A percentile compares a stretch with the other conserved stretches of the same genome.
phyloP scores from a whole-genome alignment of 2,329 filamentous ascomycete species.

The Lachnellula subtilissima region DNA sequence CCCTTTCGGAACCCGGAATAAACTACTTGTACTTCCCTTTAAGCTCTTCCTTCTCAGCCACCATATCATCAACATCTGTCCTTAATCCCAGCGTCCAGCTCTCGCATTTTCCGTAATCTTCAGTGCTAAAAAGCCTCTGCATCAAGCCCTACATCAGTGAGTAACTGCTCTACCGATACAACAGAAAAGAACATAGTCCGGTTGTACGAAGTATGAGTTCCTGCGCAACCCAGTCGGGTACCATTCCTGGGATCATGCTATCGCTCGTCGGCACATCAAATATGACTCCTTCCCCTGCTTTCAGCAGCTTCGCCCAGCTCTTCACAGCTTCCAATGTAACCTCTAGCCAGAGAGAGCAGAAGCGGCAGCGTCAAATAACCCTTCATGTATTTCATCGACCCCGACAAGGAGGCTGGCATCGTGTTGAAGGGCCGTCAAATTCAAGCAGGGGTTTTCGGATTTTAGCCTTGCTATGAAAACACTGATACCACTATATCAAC shows the following conservation, averaged over 20 bases:
- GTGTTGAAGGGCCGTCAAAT: slow-evolving; percentile 8
- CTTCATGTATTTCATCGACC: slow-evolving; percentile 6
- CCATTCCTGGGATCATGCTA: slow-evolving; percentile 7
- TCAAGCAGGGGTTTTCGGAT: slow-evolving; percentile 4
- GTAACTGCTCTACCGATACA: slow-evolving; percentile 4
- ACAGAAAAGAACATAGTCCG: slow-evolving; percentile 2
- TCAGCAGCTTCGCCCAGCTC: slow-evolving; percentile 15
- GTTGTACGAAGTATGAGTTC: slow-evolving; percentile 5
- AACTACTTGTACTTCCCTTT: slow-evolving; percentile 10
- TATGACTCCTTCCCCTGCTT: slow-evolving; percentile 13
- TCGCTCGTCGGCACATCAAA: slow-evolving; percentile 12
- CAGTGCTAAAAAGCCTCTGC: slow-evolving; percentile 4
- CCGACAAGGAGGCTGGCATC: slow-evolving; percentile 10
- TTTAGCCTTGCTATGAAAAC: slow-evolving; percentile 10
- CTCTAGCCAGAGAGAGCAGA: slow-evolving; percentile 7
- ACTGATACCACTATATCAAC: slow-evolving; percentile 13
- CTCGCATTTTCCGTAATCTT: slow-evolving; percentile 4
- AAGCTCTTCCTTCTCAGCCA: slow-evolving; percentile 2
- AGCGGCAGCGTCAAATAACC: slow-evolving; percentile 8
- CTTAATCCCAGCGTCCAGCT: slow-evolving; percentile 4
- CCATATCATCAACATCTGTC: slow-evolving; percentile 10
- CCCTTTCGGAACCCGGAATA: background rate
- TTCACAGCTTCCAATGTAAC: slow-evolving; percentile 9
- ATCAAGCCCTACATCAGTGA: slow-evolving; percentile 14
- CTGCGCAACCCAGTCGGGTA: slow-evolving; percentile 9